Conservation (phyloP, 257 asterid species). For the Rehmannia glutinosa region DNA sequence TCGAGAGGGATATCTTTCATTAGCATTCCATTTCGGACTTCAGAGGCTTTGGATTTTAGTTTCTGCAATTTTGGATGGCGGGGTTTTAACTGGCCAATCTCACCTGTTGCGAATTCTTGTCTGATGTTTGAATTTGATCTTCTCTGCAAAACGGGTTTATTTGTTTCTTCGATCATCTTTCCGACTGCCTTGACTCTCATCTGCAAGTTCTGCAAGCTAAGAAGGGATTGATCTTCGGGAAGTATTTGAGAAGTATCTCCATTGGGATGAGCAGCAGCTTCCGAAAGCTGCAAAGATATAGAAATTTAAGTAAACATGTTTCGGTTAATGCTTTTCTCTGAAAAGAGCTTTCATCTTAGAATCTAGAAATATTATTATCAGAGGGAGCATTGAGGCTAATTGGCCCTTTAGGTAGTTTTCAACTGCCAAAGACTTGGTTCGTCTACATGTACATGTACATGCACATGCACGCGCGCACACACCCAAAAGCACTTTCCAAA, state of each 20-base stretch:
- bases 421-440: no score
- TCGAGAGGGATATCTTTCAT: slow-evolving; percentile 95
- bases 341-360: no score
- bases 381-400: no score
- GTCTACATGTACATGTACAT: no score
- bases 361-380: no score
- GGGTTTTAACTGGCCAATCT: slow-evolving; percentile 41
- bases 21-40: slow-evolving; percentile 36
- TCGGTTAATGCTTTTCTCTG: no score
- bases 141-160: slow-evolving; percentile 26
- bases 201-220: slow-evolving; percentile 55
- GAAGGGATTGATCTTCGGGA: slow-evolving; percentile 33
- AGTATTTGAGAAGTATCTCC: slow-evolving; percentile 19
- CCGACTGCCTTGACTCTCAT: slow-evolving; percentile 55
- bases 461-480: no score
- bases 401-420: no score
- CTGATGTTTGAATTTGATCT: slow-evolving; percentile 25
- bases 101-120: slow-evolving; percentile 27
- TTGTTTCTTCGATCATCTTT: slow-evolving; percentile 49
- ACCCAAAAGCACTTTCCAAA: no score
- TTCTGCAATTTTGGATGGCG: slow-evolving; percentile 42
- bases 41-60: slow-evolving; percentile 37
- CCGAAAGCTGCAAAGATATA: slow-evolving; percentile 36
- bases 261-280: slow-evolving; percentile 24
- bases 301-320: no score